Evolutionary conservation across 1,284 basidiomycete species (phyloP), one percentile per base, ranked within the genome.

Genomic region (Somion occarium): DNA sequence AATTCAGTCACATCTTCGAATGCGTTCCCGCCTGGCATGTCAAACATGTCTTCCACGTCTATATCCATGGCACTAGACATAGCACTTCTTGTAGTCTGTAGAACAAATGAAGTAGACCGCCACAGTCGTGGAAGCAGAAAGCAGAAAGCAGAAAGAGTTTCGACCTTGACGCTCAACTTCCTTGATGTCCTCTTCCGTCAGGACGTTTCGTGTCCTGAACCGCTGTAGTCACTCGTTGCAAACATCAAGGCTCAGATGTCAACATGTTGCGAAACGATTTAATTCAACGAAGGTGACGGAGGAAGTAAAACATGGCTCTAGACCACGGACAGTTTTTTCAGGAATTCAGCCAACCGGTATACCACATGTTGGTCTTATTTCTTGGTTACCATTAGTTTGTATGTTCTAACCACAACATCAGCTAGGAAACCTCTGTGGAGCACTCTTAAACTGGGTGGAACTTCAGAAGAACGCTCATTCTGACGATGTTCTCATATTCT

Each of bases 361-460:
- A 3, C 89, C 91, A 43, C 93, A 95, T 72, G 91, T 92, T 64
- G 57, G 76, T 63, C 13, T n/a, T n/a, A 26, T 45, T 41, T 41
- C 41, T 42, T 34, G 23, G 46, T 22, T 45, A n/a, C n/a, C n/a
- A n/a, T n/a, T n/a, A 38, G 18, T 41, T 26, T 9, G 13, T 37
- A 11, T 5, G 5, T 30, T 38, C 34, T 43, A 59, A 15, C 61
- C 52, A 24, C 3, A 25, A 2, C 15, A 27, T 11, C 39, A 97
- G 93, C 76, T 98, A 60, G 95, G 95, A 42, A 98, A 98, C 68
- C 92, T 94, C 61, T 78, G 98, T 1, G 95, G 95, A 4, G 94
- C 93, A 0, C 75, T 96, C 18, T 79, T 81, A 26, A 93, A 93
- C 66, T 97, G 93, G 94, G 87, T 92, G 30, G 78, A 80, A 48